Conservation (phyloP, 1,284 basidiomycete species). For the Tilletia caries region DNA sequence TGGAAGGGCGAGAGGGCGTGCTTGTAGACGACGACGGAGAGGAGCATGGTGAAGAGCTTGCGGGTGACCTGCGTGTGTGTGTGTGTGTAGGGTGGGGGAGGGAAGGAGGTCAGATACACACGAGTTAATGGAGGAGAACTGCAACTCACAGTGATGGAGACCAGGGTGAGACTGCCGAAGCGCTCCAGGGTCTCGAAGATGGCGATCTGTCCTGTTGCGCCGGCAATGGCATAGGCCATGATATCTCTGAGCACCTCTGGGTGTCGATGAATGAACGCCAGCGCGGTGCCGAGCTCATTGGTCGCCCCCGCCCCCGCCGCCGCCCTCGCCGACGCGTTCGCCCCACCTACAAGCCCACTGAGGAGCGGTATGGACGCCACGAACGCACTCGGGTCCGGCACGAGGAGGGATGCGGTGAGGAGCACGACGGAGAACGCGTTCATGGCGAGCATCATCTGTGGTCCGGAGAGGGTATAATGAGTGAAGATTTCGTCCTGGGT, state of each 20-base stretch:
- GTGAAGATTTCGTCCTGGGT: slow-evolving; percentile 96
- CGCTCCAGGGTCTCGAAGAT: slow-evolving; percentile 97
- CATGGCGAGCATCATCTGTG: slow-evolving; percentile 99
- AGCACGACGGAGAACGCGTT: slow-evolving; percentile 64
- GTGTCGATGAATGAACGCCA: slow-evolving; percentile 74
- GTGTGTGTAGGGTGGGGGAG: no score
- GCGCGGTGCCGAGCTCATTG: slow-evolving; percentile 65
- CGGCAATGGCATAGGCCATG: slow-evolving; percentile 79
- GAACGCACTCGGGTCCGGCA: slow-evolving; percentile 65
- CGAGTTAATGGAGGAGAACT: slow-evolving; percentile 57
- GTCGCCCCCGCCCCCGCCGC: background rate
- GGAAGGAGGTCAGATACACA: slow-evolving; percentile 73
- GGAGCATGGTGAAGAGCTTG: slow-evolving; percentile 96
- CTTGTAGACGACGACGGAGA: slow-evolving; percentile 88
- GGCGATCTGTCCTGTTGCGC: slow-evolving; percentile 90
- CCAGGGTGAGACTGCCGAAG: slow-evolving; percentile 83
- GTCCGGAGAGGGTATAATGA: slow-evolving; percentile 69
- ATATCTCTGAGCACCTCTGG: slow-evolving; percentile 75
- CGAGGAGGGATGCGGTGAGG: slow-evolving; percentile 55
- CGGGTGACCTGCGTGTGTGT: slow-evolving; percentile 83
- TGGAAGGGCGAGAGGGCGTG: slow-evolving; percentile 80
- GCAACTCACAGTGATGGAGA: slow-evolving; percentile 47
- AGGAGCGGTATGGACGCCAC: slow-evolving; percentile 29
- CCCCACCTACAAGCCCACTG: background rate
- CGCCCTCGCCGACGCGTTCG: background rate